phyloP scores from a whole-genome alignment of 192 early-diverging fungal genomes.

The Gamsiella multidivaricata region DNA sequence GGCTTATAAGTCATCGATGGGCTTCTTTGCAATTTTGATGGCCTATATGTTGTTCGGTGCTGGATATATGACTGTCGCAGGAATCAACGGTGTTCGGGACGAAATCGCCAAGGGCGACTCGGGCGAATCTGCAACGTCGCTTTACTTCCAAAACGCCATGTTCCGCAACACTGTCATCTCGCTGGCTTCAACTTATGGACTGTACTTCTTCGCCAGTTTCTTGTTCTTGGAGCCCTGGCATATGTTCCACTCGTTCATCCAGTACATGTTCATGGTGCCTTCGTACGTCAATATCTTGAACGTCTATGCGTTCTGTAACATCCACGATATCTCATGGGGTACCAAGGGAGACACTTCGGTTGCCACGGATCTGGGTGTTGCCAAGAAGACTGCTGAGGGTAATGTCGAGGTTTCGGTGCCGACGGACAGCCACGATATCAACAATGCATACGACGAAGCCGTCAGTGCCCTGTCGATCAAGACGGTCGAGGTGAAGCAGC shows the following conservation, averaged over 20 bases:
- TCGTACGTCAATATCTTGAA: constrained; percentile 78
- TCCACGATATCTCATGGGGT: constrained; percentile 80
- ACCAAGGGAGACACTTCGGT: constrained; percentile 82
- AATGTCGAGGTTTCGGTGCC: constrained; percentile 61
- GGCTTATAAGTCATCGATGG: constrained; percentile 63
- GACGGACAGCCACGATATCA: constrained; percentile 58
- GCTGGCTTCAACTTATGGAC: constrained; percentile 75
- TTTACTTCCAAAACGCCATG: constrained; percentile 58
- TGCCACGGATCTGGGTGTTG: constrained; percentile 60
- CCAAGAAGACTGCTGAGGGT: constrained; percentile 53
- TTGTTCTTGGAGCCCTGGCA: constrained; percentile 84
- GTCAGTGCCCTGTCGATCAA: constrained; percentile 40
- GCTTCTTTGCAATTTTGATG: constrained; percentile 62
- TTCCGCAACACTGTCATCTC: constrained; percentile 75
- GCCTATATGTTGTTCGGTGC: constrained; percentile 66
- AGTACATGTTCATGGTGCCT: constrained; percentile 82
- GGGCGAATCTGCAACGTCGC: constrained; percentile 4
- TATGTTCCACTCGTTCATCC: constrained; percentile 77
- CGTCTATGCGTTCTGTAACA: constrained; percentile 71
- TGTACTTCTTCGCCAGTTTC: constrained; percentile 77
- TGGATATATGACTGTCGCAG: constrained; percentile 58
- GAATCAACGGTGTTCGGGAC: constrained; percentile 39
- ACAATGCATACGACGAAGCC: constrained; percentile 60
- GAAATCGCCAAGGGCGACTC: constrained; percentile 8
- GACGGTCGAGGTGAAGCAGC: constrained; percentile 37